These are phyloP conservation scores for Saccharomycopsis synnaedendra DNA, from an alignment of 805 yeast genomes.

Conservation along the genomic window DNA sequence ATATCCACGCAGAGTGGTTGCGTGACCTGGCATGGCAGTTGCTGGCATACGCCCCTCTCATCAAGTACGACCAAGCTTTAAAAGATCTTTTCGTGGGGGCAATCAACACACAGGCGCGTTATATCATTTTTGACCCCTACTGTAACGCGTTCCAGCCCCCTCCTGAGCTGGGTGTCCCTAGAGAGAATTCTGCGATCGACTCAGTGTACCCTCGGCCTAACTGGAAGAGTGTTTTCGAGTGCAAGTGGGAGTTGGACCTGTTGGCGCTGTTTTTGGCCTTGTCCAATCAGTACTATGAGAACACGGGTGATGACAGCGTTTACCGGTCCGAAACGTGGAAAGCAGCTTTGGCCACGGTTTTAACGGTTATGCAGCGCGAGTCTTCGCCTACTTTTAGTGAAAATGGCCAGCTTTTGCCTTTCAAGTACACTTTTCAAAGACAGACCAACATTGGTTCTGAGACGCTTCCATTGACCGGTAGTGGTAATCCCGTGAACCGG, in stretches of 20 bases:
- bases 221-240: constrained; percentile 68
- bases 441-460: constrained; percentile 69
- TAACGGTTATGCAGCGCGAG: constrained; percentile 47
- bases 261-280: constrained; percentile 72
- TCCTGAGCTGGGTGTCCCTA: constrained; percentile 28
- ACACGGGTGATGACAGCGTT: constrained; percentile 37
- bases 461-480: constrained; percentile 66
- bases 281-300: constrained; percentile 55
- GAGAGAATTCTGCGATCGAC: constrained; percentile 46
- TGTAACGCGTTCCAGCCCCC: constrained; percentile 94
- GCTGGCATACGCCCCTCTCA: constrained; percentile 58
- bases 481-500: constrained; percentile 72
- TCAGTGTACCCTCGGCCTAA: constrained; percentile 59
- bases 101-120: constrained; percentile 65
- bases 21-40: constrained; percentile 80
- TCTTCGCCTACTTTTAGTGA: constrained; percentile 47
- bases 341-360: constrained; percentile 39
- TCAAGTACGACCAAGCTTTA: constrained; percentile 38
- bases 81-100: constrained; percentile 59
- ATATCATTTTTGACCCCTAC: constrained; percentile 54
- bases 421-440: constrained; percentile 60
- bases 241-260: constrained; percentile 84
- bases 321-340: constrained; percentile 39
- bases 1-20: constrained; percentile 89
- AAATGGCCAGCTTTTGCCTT: constrained; percentile 29